Base-by-base conservation (phyloP, 176 grass and related monocot genomes). In the Triticum dicoccoides region DNA sequence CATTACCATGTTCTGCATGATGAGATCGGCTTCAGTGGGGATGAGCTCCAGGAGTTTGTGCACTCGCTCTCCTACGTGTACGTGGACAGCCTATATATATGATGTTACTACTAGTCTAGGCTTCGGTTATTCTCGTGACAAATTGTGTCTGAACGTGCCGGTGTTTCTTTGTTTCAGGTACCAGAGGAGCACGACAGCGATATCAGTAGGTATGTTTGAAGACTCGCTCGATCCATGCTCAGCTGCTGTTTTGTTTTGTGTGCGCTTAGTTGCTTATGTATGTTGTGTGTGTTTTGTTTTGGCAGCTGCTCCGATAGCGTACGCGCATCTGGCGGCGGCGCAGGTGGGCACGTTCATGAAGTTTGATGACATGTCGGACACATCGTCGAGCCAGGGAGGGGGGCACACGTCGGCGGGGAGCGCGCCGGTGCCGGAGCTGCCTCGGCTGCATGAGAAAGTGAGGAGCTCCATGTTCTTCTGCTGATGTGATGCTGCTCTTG, bases 401-500 rank as follows among this genome's bases (percentile, higher is more conserved):
- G 90, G 88, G 1, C 91, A 94, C 73, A 84, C 86, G 1, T 86
- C 88, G 0, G 82, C 56, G 2, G 91, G 84, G 15, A 87, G 86
- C 35, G 30, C 67, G 24, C 65, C 93, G 0, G 90, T 95, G 20
- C 96, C 91, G 0, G 91, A 95, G 72, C 66, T 98, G 3, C 96
- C 96, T 12, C 88, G 86, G 3, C 72, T 95, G 15, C 91, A 98
- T 25, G 79, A 94, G 25, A 98, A 98, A 58, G 93, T 97, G 6
- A 85, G 89, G 87, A 96, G 84, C 38, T 94, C 93, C 15, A 98
- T 98, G 93, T 98, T 98, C 87, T 98, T 98, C 84, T 98, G 96
- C 33, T 15, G 20, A n/a, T 41, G 15, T 45, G 11, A 11, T 44
- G 54, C 7, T 59, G 54, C 5, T 21, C 5, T 59, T 21, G 54